These are phyloP conservation scores for Arthrobotrys pseudoclavata DNA, from an alignment of 2,329 filamentous ascomycete genomes.

Conservation along the genomic window DNA sequence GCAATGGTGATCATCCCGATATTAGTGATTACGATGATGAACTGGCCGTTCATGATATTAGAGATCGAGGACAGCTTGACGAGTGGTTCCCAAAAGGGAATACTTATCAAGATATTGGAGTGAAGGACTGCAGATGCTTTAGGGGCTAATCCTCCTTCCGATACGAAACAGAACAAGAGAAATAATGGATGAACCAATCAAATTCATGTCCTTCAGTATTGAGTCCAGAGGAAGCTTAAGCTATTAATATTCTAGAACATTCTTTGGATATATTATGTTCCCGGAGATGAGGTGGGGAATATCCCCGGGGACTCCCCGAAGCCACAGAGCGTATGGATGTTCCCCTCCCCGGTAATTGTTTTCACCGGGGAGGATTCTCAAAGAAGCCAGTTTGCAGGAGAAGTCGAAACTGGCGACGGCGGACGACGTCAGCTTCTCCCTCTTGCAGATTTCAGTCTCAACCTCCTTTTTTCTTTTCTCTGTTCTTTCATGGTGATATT, in stretches of 20 bases:
- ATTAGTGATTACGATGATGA: conserved; percentile 16
- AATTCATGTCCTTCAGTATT: too few relatives aligned
- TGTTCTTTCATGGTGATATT: background rate
- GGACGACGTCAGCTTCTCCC: background rate
- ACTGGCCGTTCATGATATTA: conserved; percentile 11
- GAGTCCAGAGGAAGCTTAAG: too few relatives aligned
- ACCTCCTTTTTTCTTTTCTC: conserved; percentile 5
- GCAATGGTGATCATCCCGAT: too few relatives aligned
- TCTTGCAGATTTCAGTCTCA: background rate
- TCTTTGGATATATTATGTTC: too few relatives aligned
- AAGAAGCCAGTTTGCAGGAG: conserved; percentile 53
- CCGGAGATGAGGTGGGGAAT: too few relatives aligned
- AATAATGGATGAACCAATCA: too few relatives aligned
- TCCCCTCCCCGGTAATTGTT: background rate
- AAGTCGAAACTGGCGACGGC: background rate
- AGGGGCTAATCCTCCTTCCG: background rate
- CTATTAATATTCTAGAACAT: too few relatives aligned
- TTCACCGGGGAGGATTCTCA: background rate
- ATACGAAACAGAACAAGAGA: background rate
- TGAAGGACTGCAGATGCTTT: conserved; percentile 12
- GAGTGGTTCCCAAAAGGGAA: conserved; percentile 35
- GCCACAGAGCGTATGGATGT: background rate
- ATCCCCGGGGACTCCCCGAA: background rate
- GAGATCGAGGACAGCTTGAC: background rate
- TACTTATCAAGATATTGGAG: conserved; percentile 13